Conservation (phyloP, 2,329 filamentous ascomycete species). For the Pyrenochaeta sp. region DNA sequence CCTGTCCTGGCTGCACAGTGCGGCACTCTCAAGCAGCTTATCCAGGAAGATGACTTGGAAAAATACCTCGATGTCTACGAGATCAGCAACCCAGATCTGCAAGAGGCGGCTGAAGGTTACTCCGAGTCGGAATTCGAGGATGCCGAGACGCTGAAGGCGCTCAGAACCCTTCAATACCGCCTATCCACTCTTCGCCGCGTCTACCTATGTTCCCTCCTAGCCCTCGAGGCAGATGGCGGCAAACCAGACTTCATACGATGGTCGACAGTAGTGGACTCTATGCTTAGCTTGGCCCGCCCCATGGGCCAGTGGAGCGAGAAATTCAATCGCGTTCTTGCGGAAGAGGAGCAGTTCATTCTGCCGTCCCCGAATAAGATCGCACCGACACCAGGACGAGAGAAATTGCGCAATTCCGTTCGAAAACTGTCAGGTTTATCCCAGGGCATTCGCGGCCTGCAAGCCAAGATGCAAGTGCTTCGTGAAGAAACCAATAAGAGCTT, state of each 20-base stretch:
- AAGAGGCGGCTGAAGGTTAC: conserved; percentile 62
- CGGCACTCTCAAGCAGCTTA: conserved; percentile 72
- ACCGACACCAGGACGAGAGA: conserved; percentile 78
- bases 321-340: conserved; percentile 74
- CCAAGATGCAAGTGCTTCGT: conserved; percentile 89
- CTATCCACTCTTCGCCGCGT: conserved; percentile 84
- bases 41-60: conserved; percentile 82
- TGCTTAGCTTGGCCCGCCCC: conserved; percentile 70
- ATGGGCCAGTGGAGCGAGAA: conserved; percentile 71
- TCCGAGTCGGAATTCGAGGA: conserved; percentile 76
- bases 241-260: conserved; percentile 80
- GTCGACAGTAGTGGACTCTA: conserved; percentile 78
- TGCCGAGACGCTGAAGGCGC: conserved; percentile 77
- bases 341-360: conserved; percentile 72
- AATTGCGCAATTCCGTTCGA: conserved; percentile 84
- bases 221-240: conserved; percentile 82
- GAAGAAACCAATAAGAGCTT: conserved; percentile 86
- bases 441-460: conserved; percentile 89
- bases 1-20: conserved; percentile 76
- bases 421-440: conserved; percentile 89
- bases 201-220: conserved; percentile 86
- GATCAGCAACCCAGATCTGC: conserved; percentile 56
- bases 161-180: conserved; percentile 72
- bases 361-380: conserved; percentile 65
- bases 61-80: conserved; percentile 83